phyloP scores from a whole-genome alignment of 768 basidiomycete genomes.

The Sporobolomyces phaffii region DNA sequence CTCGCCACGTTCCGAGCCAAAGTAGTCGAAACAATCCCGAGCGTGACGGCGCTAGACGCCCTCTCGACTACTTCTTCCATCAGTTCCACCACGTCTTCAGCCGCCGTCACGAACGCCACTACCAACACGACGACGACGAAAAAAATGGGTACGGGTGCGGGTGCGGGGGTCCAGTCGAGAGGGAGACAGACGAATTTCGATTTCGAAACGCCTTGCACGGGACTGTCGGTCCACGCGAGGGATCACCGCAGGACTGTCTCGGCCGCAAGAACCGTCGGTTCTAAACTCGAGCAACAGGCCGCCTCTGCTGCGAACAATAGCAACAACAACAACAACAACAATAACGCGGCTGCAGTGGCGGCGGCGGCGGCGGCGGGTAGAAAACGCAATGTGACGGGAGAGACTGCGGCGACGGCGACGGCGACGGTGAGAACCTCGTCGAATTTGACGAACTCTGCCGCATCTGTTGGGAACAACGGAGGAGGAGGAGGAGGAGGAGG shows the following conservation, averaged over 20 bases:
- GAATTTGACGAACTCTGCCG: too few species aligned
- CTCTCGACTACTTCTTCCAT: slow-evolving; percentile 6
- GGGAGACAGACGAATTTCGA: slow-evolving; percentile 39
- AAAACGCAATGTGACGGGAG: not conserved
- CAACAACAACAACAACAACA: too few species aligned
- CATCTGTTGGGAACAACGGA: too few species aligned
- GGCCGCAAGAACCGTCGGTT: not conserved
- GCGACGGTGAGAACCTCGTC: too few species aligned
- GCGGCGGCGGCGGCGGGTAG: not conserved
- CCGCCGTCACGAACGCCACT: too few species aligned
- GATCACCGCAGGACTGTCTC: slow-evolving; percentile 25
- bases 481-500: not conserved
- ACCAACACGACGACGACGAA: too few species aligned
- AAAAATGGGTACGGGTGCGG: too few species aligned
- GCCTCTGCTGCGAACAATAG: not conserved
- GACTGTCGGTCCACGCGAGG: slow-evolving; percentile 16
- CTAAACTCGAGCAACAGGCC: slow-evolving; percentile 5
- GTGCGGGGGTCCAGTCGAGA: not conserved
- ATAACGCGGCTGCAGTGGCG: too few species aligned
- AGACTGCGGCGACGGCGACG: not conserved
- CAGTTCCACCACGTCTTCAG: slow-evolving; percentile 8
- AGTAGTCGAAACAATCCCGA: slow-evolving; percentile 21
- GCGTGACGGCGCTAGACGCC: slow-evolving; percentile 31
- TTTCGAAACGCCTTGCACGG: slow-evolving; percentile 36
- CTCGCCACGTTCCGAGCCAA: slow-evolving; percentile 31